Percentiles rank a stretch among this genome's conserved stretches.
Conservation (phyloP, 2,329 filamentous ascomycete genomes). For the Xylogone sp. region DNA sequence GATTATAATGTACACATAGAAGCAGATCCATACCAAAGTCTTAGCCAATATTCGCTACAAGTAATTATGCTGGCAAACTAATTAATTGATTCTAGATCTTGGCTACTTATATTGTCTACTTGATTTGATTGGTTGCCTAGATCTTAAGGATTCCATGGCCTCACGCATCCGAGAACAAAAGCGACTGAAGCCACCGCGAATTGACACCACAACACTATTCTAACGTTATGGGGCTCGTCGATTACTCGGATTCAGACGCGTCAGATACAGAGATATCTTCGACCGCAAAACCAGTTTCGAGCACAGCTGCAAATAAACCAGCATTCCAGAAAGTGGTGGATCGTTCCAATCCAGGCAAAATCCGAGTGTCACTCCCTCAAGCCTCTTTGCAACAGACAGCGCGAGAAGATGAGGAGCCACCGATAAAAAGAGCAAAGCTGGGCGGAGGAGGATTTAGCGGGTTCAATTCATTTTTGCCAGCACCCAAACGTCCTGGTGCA, state of each 20-base stretch:
- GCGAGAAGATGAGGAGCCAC: conserved; percentile 47
- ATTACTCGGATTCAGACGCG: conserved; percentile 65
- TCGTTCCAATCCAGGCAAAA: conserved; percentile 76
- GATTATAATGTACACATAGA: no score
- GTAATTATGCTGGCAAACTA: no score
- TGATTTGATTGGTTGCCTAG: background rate
- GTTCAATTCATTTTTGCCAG: conserved; percentile 82
- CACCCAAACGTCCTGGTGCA: conserved; percentile 61
- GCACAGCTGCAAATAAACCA: conserved; percentile 44
- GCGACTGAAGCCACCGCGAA: background rate
- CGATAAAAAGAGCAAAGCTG: conserved; percentile 67
- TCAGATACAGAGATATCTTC: conserved; percentile 49
- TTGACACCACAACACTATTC: conserved; percentile 1
- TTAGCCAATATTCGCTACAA: no score
- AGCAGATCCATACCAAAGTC: no score
- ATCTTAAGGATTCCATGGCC: background rate
- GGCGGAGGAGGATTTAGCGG: conserved; percentile 65
- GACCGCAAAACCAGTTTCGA: conserved; percentile 26
- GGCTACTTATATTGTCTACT: no score
- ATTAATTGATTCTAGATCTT: no score
- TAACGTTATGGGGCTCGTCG: conserved; percentile 57
- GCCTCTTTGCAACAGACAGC: conserved; percentile 33
- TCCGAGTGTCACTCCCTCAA: conserved; percentile 72
- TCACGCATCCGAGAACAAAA: background rate
- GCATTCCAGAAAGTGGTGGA: conserved; percentile 78